Evolutionary conservation across 2,329 filamentous ascomycete species (phyloP).

Genomic region (Claviceps spartinae): DNA sequence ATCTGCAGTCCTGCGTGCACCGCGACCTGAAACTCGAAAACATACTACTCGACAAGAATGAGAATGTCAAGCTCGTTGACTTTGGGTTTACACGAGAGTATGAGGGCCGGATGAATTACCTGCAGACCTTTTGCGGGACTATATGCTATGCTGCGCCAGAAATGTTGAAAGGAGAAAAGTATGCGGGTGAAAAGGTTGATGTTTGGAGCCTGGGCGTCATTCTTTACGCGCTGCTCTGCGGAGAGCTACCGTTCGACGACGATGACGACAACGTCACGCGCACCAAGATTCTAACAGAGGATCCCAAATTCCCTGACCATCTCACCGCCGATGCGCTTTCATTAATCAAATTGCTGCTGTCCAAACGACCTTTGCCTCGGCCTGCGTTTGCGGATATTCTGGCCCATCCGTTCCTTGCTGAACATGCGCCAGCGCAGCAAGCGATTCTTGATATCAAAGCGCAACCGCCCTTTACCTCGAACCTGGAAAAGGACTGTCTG

Average conservation of each 20-base stretch:
- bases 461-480: constrained; percentile 69
- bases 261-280: constrained; percentile 86
- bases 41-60: constrained; percentile 88
- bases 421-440: constrained; percentile 78
- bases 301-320: constrained; percentile 72
- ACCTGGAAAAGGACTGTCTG: constrained; percentile 79
- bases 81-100: constrained; percentile 98
- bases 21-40: constrained; percentile 86
- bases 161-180: constrained; percentile 97
- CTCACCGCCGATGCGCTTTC: constrained; percentile 65
- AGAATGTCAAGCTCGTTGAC: constrained; percentile 94
- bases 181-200: constrained; percentile 94
- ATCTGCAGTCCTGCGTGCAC: constrained; percentile 89
- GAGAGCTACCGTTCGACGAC: constrained; percentile 88
- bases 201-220: constrained; percentile 88
- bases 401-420: constrained; percentile 72
- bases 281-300: constrained; percentile 67
- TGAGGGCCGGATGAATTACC: constrained; percentile 82
- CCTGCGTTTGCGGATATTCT: constrained; percentile 77
- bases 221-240: constrained; percentile 67
- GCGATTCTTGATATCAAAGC: constrained; percentile 74
- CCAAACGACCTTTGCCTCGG: constrained; percentile 74
- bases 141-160: constrained; percentile 96
- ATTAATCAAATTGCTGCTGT: constrained; percentile 67
- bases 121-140: constrained; percentile 96